Conservation (phyloP, 1,284 basidiomycete genomes). For the Heterobasidion irregulare region DNA sequence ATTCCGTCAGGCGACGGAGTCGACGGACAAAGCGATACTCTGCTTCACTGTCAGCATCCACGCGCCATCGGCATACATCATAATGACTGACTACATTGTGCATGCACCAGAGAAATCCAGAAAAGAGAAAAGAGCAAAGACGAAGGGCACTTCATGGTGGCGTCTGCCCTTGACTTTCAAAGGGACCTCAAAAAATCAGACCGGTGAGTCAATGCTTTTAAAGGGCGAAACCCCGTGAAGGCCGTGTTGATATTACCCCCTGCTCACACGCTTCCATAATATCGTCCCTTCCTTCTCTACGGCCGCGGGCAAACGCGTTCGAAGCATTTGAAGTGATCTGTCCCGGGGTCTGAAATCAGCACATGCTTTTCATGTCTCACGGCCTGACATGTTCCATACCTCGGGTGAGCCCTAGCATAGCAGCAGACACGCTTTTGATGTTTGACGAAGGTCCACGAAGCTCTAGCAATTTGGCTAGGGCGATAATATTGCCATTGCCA, state of each 20-base stretch:
- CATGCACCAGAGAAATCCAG: not conserved
- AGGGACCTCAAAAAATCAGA: not conserved
- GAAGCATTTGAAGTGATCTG: not conserved
- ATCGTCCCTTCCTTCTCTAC: not conserved
- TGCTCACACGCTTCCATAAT: not conserved
- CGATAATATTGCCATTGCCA: not conserved
- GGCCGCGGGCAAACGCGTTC: not conserved
- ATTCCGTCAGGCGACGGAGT: not conserved
- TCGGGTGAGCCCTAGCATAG: too few relatives aligned
- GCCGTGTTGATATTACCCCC: not conserved
- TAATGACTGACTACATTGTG: not conserved
- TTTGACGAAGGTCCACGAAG: not conserved
- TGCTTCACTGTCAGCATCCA: not conserved
- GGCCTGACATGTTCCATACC: too few relatives aligned
- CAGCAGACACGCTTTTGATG: too few relatives aligned
- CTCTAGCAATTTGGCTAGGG: not conserved
- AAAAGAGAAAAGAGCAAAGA: not conserved
- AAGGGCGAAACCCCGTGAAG: not conserved
- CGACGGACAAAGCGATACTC: not conserved
- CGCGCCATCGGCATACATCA: not conserved
- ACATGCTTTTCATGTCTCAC: too few relatives aligned
- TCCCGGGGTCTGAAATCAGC: not conserved
- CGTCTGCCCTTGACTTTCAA: not conserved
- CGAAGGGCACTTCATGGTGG: not conserved
- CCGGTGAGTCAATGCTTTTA: not conserved